A percentile compares a stretch with the other conserved stretches of the same genome.
Conservation (phyloP, 371 early-diverging fungal species). For the Dipsacomyces acuminosporus region DNA sequence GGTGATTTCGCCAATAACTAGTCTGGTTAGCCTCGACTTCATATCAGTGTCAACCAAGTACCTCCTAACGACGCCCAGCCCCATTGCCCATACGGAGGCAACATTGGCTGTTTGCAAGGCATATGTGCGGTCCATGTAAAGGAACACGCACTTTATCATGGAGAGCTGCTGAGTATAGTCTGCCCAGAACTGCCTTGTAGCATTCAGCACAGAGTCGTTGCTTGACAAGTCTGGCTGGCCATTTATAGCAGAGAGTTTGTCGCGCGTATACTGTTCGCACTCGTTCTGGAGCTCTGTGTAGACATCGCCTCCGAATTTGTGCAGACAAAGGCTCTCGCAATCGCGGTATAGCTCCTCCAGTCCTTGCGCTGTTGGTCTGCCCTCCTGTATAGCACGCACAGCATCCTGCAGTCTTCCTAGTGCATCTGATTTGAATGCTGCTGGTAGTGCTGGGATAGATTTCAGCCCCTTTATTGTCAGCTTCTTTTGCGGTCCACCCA, state of each 20-base stretch:
- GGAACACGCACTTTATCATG: constrained; percentile 76
- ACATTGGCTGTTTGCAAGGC: constrained; percentile 66
- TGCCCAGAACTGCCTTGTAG: constrained; percentile 59
- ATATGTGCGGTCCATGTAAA: constrained; percentile 88
- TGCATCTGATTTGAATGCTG: constrained; percentile 60
- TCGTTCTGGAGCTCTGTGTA: constrained; percentile 60
- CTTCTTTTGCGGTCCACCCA: constrained; percentile 33
- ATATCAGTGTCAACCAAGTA: constrained; percentile 54
- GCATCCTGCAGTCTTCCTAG: constrained; percentile 65
- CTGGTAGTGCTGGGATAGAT: constrained; percentile 65
- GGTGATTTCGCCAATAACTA: constrained; percentile 26
- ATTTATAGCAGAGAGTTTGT: constrained; percentile 32
- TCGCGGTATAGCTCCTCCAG: constrained; percentile 83
- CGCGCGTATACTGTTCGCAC: constrained; percentile 48
- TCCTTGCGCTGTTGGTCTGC: constrained; percentile 58
- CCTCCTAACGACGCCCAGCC: constrained; percentile 66
- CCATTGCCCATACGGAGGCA: constrained; percentile 77
- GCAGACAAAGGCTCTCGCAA: constrained; percentile 75
- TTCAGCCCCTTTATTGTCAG: constrained; percentile 31
- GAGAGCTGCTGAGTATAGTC: constrained; percentile 63
- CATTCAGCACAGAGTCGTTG: constrained; percentile 51
- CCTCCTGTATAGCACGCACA: constrained; percentile 68
- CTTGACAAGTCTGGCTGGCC: constrained; percentile 29
- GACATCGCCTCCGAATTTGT: constrained; percentile 60
- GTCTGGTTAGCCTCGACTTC: constrained; percentile 26